Evolutionary conservation across 164 flowering plant species (phyloP).

Genomic region (Dillenia turbinata): DNA sequence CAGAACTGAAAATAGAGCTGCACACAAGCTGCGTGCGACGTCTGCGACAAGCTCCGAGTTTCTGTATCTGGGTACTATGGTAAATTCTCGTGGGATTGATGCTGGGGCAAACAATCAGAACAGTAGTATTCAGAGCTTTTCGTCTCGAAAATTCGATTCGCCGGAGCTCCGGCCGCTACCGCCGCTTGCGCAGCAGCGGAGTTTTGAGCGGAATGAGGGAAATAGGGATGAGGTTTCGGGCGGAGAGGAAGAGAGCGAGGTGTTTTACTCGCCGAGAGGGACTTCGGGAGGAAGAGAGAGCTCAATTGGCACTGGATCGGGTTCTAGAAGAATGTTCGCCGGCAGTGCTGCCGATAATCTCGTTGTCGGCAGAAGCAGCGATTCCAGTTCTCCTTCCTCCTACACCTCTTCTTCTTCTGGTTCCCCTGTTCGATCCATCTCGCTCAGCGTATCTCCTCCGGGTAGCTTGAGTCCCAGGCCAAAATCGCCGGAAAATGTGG

Average conservation of each 20-base stretch:
- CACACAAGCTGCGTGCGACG: not conserved
- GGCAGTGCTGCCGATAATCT: slow-evolving; percentile 7
- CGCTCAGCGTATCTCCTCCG: slow-evolving; percentile 8
- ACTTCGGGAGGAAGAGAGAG: slow-evolving; percentile 18
- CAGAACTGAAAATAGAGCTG: not conserved
- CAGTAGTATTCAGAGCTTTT: slow-evolving; percentile 1
- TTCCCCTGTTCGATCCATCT: slow-evolving; percentile 16
- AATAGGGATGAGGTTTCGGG: not conserved
- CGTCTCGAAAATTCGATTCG: slow-evolving; percentile 30
- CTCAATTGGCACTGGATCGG: slow-evolving; percentile 12
- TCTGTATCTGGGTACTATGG: slow-evolving; percentile 39
- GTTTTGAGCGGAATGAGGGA: not conserved
- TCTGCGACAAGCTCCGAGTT: slow-evolving; percentile 36
- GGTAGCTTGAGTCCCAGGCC: slow-evolving; percentile 1
- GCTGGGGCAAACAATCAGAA: not conserved
- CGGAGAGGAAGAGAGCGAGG: slow-evolving; percentile 25
- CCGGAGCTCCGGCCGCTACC: slow-evolving; percentile 47
- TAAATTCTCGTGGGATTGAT: slow-evolving; percentile 13
- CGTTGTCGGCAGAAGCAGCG: slow-evolving; percentile 21
- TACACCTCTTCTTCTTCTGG: not conserved
- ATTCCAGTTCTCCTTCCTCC: slow-evolving; percentile 16
- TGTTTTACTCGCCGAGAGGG: slow-evolving; percentile 46
- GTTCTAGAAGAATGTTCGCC: slow-evolving; percentile 17
- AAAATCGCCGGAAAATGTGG: slow-evolving; percentile 9
- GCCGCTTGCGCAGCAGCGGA: slow-evolving; percentile 23